Evolutionary conservation across 2,329 filamentous ascomycete genomes (phyloP).

Genomic region (Neoarthrinium moseri): DNA sequence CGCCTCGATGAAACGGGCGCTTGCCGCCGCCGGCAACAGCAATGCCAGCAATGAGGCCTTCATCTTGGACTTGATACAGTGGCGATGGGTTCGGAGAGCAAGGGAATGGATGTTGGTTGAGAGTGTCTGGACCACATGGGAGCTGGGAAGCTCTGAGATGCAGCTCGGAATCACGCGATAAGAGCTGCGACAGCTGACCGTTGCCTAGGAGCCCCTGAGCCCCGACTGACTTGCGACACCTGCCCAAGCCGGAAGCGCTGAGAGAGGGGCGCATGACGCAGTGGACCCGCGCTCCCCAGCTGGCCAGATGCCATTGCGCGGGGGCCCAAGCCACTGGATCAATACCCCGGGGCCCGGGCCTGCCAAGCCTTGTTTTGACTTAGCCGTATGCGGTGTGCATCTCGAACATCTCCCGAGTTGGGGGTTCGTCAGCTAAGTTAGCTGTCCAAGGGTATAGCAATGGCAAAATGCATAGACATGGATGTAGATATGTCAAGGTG

Average conservation of each 20-base stretch:
- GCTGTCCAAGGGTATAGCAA: too few relatives aligned
- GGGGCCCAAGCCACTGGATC: too few relatives aligned
- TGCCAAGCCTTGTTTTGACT: too few relatives aligned
- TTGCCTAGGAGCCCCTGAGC: slow-evolving; percentile 3
- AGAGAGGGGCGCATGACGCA: slow-evolving; percentile 3
- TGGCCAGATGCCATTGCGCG: too few relatives aligned
- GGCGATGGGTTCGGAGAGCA: background rate
- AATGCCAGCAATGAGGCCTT: slow-evolving; percentile 52
- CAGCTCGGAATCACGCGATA: slow-evolving; percentile 6
- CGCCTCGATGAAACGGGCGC: slow-evolving; percentile 56
- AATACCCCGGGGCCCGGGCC: too few relatives aligned
- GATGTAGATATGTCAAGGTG: too few relatives aligned
- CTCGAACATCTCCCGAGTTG: too few relatives aligned
- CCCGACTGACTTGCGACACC: background rate
- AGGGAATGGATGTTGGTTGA: background rate
- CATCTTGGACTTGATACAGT: slow-evolving; percentile 18
- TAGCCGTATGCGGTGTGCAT: too few relatives aligned
- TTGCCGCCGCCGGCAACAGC: slow-evolving; percentile 50
- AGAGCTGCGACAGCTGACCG: slow-evolving; percentile 9
- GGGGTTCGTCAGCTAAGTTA: too few relatives aligned
- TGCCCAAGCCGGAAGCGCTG: too few relatives aligned
- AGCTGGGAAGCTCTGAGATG: background rate
- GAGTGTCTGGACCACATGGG: background rate
- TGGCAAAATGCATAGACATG: too few relatives aligned
- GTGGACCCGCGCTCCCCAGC: too few relatives aligned